Evolutionary conservation across 208 protist genomes (phyloP), one percentile per base, ranked within the genome.

Genomic region (Leptomonas pyrrhocoris): DNA sequence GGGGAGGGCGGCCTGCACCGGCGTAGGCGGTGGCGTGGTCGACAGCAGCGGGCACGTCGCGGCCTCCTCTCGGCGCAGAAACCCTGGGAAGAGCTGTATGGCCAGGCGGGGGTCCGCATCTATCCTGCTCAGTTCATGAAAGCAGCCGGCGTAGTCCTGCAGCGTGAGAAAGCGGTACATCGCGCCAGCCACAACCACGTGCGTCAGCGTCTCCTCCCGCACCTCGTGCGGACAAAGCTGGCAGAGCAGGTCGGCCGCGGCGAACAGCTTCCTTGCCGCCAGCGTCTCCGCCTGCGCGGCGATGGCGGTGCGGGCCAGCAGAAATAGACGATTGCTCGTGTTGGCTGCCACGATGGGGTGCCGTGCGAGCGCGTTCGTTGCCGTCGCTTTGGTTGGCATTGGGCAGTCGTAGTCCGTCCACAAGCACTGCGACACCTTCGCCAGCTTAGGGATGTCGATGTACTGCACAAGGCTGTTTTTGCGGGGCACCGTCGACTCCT

Each of bases 181-280:
- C 5, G 83, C 84, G 21, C 72, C 78, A 13, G 80, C 68, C 6
- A 70, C 77, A 31, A 77, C 68, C 12, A 88, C 64, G 25, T 62
- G 66, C 30, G 61, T 65, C 36, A 77, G 30, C 5, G 79, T 75
- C 3, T 60, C 30, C 56, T 72, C 38, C 34, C 70, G 49, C 43
- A 90, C 80, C 53, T 88, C 77, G 43, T 80, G 77, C 5, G 80
- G 70, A 50, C 80, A 92, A 1, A 94, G 74, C 59, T 85, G 83
- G 61, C 76, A 88, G 13, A 94, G 79, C 6, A 88, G 57, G 34
- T 86, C 68, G 16, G 71, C 80, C 8, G 68, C 74, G 21, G 84
- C 81, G 28, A 86, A 85, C 15, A 49, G 43, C 56, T 74, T 64
- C 6, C 45, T 23, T 4, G 71, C 48, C 1, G 79, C 69, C 13